phyloP scores from a whole-genome alignment of 352 stramenopile species.

The Phytophthora agathidicida region DNA sequence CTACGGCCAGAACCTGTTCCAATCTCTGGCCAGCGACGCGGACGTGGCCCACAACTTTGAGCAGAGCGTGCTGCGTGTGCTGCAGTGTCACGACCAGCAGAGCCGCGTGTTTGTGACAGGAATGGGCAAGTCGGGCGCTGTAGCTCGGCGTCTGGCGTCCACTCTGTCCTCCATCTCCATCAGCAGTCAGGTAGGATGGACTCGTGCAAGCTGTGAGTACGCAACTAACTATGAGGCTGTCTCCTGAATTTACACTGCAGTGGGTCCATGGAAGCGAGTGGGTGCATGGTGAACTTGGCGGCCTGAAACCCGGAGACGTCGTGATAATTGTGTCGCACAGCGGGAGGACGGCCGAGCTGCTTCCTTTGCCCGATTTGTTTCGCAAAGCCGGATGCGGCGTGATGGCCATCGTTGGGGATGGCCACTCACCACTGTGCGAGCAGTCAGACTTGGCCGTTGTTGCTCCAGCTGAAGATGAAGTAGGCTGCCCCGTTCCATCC shows the following conservation, averaged over 20 bases:
- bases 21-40: constrained; percentile 35
- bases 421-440: constrained; percentile 37
- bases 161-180: constrained; percentile 78
- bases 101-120: constrained; percentile 69
- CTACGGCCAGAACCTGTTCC: constrained; percentile 59
- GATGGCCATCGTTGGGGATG: constrained; percentile 58
- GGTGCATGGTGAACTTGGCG: constrained; percentile 81
- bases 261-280: constrained; percentile 84
- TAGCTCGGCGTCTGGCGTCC: constrained; percentile 71
- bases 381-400: constrained; percentile 42
- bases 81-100: constrained; percentile 52
- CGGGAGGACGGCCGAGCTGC: constrained; percentile 66
- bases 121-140: constrained; percentile 83
- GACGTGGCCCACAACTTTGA: constrained; percentile 35
- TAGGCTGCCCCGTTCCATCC: constrained; percentile 64
- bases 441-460: constrained; percentile 47
- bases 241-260: too few relatives aligned
- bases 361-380: constrained; percentile 56
- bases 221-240: constrained; percentile 5
- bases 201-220: not conserved
- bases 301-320: constrained; percentile 61
- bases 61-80: constrained; percentile 34
- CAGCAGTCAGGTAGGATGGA: constrained; percentile 56
- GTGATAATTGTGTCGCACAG: constrained; percentile 82
- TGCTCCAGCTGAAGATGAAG: constrained; percentile 53